Evolutionary conservation across 345 rosid genomes (phyloP).

Genomic region (Corchorus capsularis): DNA sequence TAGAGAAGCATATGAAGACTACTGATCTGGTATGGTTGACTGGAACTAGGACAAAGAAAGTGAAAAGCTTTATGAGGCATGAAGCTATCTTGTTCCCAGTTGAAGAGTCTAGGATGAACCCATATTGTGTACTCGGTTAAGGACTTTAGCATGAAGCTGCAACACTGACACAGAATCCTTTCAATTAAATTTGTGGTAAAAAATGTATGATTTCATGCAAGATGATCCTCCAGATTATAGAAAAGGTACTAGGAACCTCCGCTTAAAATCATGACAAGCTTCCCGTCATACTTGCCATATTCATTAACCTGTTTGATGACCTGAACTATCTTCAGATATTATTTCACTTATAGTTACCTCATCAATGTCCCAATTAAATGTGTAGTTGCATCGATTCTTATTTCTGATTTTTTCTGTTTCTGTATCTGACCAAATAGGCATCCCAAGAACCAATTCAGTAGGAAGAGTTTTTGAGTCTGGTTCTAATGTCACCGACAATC

Average conservation of each 20-base stretch:
- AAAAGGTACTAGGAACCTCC: neutral
- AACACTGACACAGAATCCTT: neutral
- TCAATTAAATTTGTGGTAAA: neutral
- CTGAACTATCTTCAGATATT: neutral
- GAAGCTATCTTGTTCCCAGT: neutral
- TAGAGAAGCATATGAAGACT: slow-evolving; percentile 8
- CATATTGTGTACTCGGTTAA: neutral
- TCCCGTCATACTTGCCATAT: neutral
- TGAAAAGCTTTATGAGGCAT: neutral
- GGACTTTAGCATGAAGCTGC: slow-evolving; percentile 1
- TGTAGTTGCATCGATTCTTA: neutral
- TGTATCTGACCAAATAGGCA: slow-evolving; percentile 46
- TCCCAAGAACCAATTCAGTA: slow-evolving; percentile 76
- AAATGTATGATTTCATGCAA: neutral
- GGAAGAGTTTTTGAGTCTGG: slow-evolving; percentile 77
- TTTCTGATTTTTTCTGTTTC: neutral
- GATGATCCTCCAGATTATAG: neutral
- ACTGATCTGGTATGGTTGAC: neutral
- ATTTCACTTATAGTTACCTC: neutral
- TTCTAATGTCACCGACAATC: slow-evolving; percentile 55
- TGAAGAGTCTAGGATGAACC: neutral
- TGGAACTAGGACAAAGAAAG: neutral
- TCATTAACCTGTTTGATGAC: slow-evolving; percentile 7
- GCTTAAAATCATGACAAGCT: neutral
- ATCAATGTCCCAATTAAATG: neutral